Evolutionary conservation across 306 rosid genomes (phyloP).

Genomic region (Gillenia trifoliata): DNA sequence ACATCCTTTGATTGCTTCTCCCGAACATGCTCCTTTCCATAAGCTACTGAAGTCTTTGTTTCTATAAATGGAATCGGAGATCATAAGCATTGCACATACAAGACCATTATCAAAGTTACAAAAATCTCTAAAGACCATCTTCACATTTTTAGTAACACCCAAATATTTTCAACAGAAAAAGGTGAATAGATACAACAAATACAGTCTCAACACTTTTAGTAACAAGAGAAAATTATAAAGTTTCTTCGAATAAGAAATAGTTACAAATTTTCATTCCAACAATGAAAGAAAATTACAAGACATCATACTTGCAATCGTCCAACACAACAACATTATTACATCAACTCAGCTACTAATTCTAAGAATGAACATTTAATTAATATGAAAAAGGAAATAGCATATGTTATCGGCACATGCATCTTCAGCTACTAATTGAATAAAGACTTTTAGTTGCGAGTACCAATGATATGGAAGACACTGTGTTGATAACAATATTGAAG

Average conservation of each 20-base stretch:
- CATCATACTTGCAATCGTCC: background rate
- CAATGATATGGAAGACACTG: background rate
- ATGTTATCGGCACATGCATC: background rate
- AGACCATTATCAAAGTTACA: background rate
- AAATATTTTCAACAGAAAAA: background rate
- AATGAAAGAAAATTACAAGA: background rate
- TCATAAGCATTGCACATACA: background rate
- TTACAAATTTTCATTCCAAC: background rate
- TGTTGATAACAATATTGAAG: background rate
- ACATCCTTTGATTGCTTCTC: conserved; percentile 7
- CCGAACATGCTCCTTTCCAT: conserved; percentile 13
- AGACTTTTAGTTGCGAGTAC: background rate
- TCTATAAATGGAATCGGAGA: background rate
- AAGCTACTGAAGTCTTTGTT: conserved; percentile 18
- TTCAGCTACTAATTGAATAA: background rate
- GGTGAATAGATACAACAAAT: background rate
- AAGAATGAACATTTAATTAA: background rate
- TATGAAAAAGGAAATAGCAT: background rate
- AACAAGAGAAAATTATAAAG: background rate
- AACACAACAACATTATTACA: no score
- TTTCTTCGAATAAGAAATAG: background rate
- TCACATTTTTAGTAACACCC: background rate
- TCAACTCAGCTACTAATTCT: no score
- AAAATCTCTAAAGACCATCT: background rate
- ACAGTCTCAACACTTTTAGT: background rate